These are phyloP conservation scores for Trichoderma sp. DNA, from an alignment of 2,329 filamentous ascomycete genomes.

Conservation along the genomic window DNA sequence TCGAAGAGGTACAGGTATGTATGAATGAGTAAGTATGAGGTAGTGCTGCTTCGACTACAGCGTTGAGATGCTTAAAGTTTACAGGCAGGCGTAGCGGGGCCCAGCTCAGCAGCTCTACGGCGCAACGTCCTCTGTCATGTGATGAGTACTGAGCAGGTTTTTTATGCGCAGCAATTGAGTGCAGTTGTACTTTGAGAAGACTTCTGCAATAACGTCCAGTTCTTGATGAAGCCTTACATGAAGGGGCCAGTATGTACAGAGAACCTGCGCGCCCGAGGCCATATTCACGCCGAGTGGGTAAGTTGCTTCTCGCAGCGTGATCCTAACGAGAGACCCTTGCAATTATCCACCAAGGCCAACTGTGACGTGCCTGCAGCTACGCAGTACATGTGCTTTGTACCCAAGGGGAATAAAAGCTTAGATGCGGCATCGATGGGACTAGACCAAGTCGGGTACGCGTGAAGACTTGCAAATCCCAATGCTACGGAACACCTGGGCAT, in stretches of 20 bases:
- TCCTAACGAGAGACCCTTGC: not conserved
- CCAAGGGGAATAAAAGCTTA: not conserved
- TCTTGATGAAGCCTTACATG: not conserved
- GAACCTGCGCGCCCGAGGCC: not conserved
- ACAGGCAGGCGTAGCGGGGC: slow-evolving; percentile 1
- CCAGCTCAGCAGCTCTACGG: not conserved
- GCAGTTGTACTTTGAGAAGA: not conserved
- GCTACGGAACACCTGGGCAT: not conserved
- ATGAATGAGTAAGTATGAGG: not conserved
- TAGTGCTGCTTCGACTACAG: not conserved
- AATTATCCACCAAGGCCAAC: not conserved
- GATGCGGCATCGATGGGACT: not conserved
- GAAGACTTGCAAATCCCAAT: not conserved
- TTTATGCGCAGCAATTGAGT: not conserved
- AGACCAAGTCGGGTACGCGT: not conserved
- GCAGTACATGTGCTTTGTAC: not conserved
- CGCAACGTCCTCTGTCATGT: not conserved
- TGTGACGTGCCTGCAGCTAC: not conserved
- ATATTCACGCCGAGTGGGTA: not conserved
- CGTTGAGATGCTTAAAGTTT: not conserved
- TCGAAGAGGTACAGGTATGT: not conserved
- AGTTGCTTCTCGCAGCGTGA: not conserved
- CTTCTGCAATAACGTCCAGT: not conserved
- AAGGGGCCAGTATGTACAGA: not conserved
- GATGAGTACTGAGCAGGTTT: slow-evolving; percentile 1